These are phyloP conservation scores for Penicillium pancosmium DNA, from an alignment of 495 filamentous ascomycete genomes.

Conservation along the genomic window DNA sequence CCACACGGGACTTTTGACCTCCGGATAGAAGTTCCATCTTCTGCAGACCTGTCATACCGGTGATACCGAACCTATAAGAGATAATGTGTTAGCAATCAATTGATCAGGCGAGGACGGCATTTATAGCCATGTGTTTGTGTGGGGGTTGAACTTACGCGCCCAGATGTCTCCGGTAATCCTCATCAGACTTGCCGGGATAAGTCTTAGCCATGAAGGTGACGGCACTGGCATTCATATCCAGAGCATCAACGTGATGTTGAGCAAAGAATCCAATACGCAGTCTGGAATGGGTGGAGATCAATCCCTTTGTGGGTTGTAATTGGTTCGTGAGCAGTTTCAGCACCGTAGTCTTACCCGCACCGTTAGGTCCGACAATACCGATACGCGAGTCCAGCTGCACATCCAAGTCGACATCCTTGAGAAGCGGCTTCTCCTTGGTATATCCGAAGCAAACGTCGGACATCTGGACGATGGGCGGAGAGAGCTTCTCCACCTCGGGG, in stretches of 20 bases:
- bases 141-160: constrained; percentile 61
- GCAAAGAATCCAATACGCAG: constrained; percentile 95
- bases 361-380: constrained; percentile 98
- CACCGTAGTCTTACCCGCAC: constrained; percentile 96
- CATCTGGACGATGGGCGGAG: constrained; percentile 98
- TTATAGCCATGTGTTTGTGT: background rate
- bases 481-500: constrained; percentile 96
- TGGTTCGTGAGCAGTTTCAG: constrained; percentile 92
- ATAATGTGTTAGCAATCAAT: background rate
- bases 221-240: constrained; percentile 84
- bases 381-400: constrained; percentile 98
- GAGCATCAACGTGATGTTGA: constrained; percentile 96
- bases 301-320: constrained; percentile 72
- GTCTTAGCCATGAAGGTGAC: constrained; percentile 94
- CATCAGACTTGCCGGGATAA: constrained; percentile 88
- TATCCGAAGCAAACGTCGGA: constrained; percentile 90
- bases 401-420: constrained; percentile 87
- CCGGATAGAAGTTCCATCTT: constrained; percentile 94
- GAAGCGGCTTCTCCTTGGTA: constrained; percentile 73
- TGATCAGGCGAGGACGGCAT: background rate
- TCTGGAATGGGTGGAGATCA: constrained; percentile 85
- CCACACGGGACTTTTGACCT: constrained; percentile 97
- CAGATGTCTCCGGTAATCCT: constrained; percentile 94
- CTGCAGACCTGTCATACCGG: constrained; percentile 93
- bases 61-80: constrained; percentile 78